phyloP scores from a whole-genome alignment of 805 yeast species.

The Wickerhamomyces bisporus region DNA sequence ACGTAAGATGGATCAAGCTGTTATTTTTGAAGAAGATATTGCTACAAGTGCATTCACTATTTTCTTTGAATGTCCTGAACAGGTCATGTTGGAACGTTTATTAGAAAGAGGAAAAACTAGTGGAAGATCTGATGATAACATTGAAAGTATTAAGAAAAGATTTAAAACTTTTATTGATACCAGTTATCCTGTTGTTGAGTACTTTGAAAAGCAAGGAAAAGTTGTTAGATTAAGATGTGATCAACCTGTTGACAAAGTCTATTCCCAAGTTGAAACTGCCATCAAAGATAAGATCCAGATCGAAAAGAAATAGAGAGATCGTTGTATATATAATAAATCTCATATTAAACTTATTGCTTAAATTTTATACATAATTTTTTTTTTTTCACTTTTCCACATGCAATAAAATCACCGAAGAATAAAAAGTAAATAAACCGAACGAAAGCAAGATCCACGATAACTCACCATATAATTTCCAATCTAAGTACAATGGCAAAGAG shows the following conservation, averaged over 20 bases:
- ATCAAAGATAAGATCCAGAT: slow-evolving; percentile 39
- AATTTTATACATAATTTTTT: no score
- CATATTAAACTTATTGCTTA: background rate
- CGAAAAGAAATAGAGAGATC: background rate
- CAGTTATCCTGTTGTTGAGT: slow-evolving; percentile 89
- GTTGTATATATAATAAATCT: background rate
- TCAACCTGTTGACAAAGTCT: slow-evolving; percentile 75
- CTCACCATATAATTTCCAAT: no score
- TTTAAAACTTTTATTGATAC: slow-evolving; percentile 83
- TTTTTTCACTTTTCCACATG: no score
- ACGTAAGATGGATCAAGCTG: slow-evolving; percentile 96
- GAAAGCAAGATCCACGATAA: no score
- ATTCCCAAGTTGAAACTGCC: slow-evolving; percentile 59
- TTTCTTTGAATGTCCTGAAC: slow-evolving; percentile 78
- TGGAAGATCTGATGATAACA: slow-evolving; percentile 91
- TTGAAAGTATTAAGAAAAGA: slow-evolving; percentile 85
- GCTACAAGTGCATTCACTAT: slow-evolving; percentile 68
- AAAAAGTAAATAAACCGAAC: no score
- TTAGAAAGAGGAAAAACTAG: slow-evolving; percentile 90
- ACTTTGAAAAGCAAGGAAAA: slow-evolving; percentile 64
- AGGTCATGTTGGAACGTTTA: slow-evolving; percentile 77
- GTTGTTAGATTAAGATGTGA: slow-evolving; percentile 80
- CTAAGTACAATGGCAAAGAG: slow-evolving; percentile 4
- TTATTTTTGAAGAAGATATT: slow-evolving; percentile 78
- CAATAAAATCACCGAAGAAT: no score